Base-by-base conservation (phyloP, 2,329 filamentous ascomycete species). In the Epicoccum nigrum region DNA sequence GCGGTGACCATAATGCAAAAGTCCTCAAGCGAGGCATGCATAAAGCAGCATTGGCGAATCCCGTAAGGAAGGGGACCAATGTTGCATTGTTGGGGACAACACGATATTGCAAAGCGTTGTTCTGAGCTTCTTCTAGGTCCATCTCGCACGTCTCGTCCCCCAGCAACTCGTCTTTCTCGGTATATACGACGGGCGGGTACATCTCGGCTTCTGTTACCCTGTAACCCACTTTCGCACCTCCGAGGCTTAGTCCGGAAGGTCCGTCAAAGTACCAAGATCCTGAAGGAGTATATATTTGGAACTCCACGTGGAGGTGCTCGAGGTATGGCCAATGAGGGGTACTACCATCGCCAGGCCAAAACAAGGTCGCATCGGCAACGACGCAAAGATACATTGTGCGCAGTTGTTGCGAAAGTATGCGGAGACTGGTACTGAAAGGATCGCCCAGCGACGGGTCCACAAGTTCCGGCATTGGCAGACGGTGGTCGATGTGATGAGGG, bases 251-350 rank as follows among this genome's bases (percentile, higher is more conserved):
- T 5, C 56, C 56, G 4, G 44, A 30, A 11, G 53, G 60, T 16
- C 52, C 60, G 7, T 52, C 7, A 30, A 64, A 64, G 32, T 63
- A 64, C 56, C 58, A 64, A 5, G 15, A 9, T n/a, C 60, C 62
- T 7, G 55, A 60, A 3, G 60, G 57, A 11, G 20, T 41, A 4
- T 25, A 44, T 13, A 52, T 47, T 31, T 58, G 51, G 40, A 63
- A 60, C 38, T 49, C 40, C 31, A 62, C 43, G 11, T 12, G 13
- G 7, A 65, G 38, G n/a, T 33, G 50, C 35, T 60, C 39, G 7
- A 65, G 51, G 34, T 60, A 56, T n/a, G 59, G 59, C 55, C 60
- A 63, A 12, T 28, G 20, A 19, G 57, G 51, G 5, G 19, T 39
- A 13, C 16, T 30, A 15, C 42, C 35, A 42, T 55, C 51, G 3